Conservation (phyloP, 1,139 yeast genomes). For the Diutina neorugosa region DNA sequence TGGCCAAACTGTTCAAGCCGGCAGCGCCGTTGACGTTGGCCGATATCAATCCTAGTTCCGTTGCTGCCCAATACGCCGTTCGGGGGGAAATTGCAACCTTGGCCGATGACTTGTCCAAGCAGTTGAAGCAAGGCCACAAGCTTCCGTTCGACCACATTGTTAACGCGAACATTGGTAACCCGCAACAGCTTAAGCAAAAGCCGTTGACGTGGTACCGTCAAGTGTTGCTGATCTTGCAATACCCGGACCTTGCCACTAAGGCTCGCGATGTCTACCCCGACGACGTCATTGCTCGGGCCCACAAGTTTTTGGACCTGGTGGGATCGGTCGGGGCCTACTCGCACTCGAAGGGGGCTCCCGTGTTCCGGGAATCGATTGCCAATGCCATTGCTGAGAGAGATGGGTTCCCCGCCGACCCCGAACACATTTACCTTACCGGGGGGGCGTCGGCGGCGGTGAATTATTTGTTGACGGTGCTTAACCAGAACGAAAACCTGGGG, state of each 20-base stretch:
- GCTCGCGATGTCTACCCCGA: conserved; percentile 33
- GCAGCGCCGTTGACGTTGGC: conserved; percentile 14
- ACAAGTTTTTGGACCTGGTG: conserved; percentile 40
- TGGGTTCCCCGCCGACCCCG: conserved; percentile 42
- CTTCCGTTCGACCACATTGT: conserved; percentile 71
- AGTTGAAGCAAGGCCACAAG: conserved; percentile 33
- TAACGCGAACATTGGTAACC: conserved; percentile 92
- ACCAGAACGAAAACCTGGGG: conserved; percentile 60
- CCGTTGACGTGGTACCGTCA: conserved; percentile 95
- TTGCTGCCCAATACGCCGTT: conserved; percentile 89
- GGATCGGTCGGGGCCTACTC: conserved; percentile 94
- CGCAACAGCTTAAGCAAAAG: conserved; percentile 88
- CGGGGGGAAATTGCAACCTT: conserved; percentile 88
- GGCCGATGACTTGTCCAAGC: conserved; percentile 68
- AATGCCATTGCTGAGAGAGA: conserved; percentile 66
- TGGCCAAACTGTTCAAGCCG: conserved; percentile 6
- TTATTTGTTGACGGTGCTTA: conserved; percentile 57
- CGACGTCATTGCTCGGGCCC: conserved; percentile 70
- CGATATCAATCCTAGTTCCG: conserved; percentile 62
- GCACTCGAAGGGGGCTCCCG: conserved; percentile 74
- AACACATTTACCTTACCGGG: conserved; percentile 69
- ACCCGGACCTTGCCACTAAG: conserved; percentile 51
- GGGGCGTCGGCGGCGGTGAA: conserved; percentile 93
- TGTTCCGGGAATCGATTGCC: conserved; percentile 68
- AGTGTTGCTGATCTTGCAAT: conserved; percentile 73